Evolutionary conservation across 1,139 yeast species (phyloP).

Genomic region (Blastobotrys persicus): DNA sequence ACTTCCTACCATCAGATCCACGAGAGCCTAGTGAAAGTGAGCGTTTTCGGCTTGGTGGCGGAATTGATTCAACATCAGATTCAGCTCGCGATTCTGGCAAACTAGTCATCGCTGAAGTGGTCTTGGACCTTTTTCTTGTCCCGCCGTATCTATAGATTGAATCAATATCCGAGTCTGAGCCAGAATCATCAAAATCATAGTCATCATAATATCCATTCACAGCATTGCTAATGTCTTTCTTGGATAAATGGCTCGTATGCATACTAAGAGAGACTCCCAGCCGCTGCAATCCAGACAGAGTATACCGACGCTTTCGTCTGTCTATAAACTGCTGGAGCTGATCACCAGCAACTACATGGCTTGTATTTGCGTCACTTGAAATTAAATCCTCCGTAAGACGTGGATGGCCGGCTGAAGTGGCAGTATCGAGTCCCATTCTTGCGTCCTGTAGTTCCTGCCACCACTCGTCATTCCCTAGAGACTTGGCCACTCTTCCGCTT

Average conservation of each 20-base stretch:
- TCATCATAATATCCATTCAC: slow-evolving; percentile 22
- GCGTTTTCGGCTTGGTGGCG: neutral
- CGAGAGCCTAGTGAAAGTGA: neutral
- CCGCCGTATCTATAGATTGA: neutral
- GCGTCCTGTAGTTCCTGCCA: slow-evolving; percentile 66
- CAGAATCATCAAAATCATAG: slow-evolving; percentile 21
- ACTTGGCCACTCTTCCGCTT: slow-evolving; percentile 35
- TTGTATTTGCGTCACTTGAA: neutral
- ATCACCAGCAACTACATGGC: slow-evolving; percentile 4
- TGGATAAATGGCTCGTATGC: slow-evolving; percentile 52
- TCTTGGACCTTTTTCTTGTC: neutral
- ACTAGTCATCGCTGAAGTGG: slow-evolving; percentile 7
- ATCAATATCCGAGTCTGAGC: slow-evolving; percentile 8
- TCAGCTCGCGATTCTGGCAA: slow-evolving; percentile 5
- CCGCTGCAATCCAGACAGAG: slow-evolving; percentile 47
- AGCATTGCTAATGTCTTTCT: slow-evolving; percentile 13
- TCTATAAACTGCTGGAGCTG: slow-evolving; percentile 9
- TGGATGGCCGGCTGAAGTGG: slow-evolving; percentile 6
- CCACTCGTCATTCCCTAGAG: slow-evolving; percentile 50
- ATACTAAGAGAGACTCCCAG: slow-evolving; percentile 74
- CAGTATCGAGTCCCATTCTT: slow-evolving; percentile 41
- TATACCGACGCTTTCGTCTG: slow-evolving; percentile 32
- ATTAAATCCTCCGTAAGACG: slow-evolving; percentile 4
- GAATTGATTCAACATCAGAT: neutral
- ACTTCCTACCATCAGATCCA: neutral